These are phyloP conservation scores for Botrytis sinoallii DNA, from an alignment of 2,329 filamentous ascomycete species.

Conservation along the genomic window DNA sequence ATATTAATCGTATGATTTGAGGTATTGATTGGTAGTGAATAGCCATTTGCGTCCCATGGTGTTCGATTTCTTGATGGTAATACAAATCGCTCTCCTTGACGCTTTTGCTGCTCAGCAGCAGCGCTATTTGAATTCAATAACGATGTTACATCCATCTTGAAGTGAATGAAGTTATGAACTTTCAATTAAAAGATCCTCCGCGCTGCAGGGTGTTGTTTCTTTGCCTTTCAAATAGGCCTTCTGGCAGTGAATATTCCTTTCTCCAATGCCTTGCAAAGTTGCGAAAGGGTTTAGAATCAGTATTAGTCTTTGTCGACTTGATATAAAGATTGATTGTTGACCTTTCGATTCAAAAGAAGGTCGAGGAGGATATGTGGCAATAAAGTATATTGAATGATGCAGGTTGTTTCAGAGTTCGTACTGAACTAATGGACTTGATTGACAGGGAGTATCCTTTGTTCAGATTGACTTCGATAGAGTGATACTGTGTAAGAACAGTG, in stretches of 20 bases:
- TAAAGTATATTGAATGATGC: conserved; percentile 28
- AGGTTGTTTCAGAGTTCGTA: conserved; percentile 33
- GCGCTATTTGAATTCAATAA: conserved; percentile 35
- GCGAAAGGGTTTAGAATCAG: neutral
- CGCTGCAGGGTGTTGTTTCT: conserved; percentile 13
- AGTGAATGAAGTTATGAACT: neutral
- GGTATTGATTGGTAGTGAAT: conserved; percentile 37
- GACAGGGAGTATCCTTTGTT: conserved; percentile 27
- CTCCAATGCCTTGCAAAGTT: conserved; percentile 11
- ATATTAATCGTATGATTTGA: conserved; percentile 21
- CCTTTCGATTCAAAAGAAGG: conserved; percentile 24
- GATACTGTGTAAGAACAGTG: conserved; percentile 32
- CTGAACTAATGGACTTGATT: conserved; percentile 30
- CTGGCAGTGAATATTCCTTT: neutral
- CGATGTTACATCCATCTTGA: conserved; percentile 38
- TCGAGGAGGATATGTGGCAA: conserved; percentile 10
- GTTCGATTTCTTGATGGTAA: conserved; percentile 34
- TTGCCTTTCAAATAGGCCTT: conserved; percentile 3
- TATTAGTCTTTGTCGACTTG: conserved; percentile 15
- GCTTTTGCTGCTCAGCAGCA: conserved; percentile 34
- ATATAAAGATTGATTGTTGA: conserved; percentile 13
- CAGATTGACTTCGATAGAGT: conserved; percentile 32
- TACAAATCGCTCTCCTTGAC: conserved; percentile 21
- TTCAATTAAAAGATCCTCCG: conserved; percentile 1
- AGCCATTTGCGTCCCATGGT: conserved; percentile 40